Evolutionary conservation across 352 stramenopile species (phyloP).

Genomic region (Pythium guiyangense): DNA sequence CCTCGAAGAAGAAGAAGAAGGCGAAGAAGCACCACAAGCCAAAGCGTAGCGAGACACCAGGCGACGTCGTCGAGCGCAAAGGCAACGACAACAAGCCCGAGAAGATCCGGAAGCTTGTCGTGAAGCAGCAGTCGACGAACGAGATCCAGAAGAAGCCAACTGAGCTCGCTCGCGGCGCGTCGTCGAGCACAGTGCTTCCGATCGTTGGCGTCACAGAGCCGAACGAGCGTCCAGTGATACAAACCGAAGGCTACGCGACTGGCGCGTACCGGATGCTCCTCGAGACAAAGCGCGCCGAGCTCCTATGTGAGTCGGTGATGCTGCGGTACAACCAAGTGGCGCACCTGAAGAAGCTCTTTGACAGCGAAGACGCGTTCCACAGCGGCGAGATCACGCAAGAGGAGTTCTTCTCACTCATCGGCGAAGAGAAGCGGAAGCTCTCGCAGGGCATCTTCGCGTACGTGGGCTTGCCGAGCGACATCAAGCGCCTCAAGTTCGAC

Average conservation of each 20-base stretch:
- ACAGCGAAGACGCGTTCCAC: conserved; percentile 36
- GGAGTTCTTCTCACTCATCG: conserved; percentile 55
- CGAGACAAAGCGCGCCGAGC: conserved; percentile 40
- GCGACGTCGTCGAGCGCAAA: neutral
- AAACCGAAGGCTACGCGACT: conserved; percentile 26
- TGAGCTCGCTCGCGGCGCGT: neutral
- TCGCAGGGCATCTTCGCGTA: conserved; percentile 48
- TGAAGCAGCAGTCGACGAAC: conserved; percentile 10
- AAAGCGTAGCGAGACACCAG: neutral
- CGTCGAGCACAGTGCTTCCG: conserved; percentile 1
- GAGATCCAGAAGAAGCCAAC: neutral
- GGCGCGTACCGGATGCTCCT: conserved; percentile 46
- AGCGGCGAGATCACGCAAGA: conserved; percentile 48
- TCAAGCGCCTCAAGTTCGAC: conserved; percentile 44
- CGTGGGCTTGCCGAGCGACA: conserved; percentile 23
- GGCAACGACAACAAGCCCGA: neutral
- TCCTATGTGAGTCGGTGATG: conserved; percentile 40
- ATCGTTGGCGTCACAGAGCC: neutral
- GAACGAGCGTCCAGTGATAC: neutral
- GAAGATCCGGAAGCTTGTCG: conserved; percentile 8
- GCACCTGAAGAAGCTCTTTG: conserved; percentile 31
- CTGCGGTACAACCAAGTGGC: conserved; percentile 39
- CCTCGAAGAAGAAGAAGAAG: conserved; percentile 9
- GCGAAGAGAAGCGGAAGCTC: conserved; percentile 51
- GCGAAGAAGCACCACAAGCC: conserved; percentile 15